Percentiles rank a stretch among this genome's conserved stretches.
phyloP scores from a whole-genome alignment of 495 filamentous ascomycete genomes.

The Aspergillus panamensis region DNA sequence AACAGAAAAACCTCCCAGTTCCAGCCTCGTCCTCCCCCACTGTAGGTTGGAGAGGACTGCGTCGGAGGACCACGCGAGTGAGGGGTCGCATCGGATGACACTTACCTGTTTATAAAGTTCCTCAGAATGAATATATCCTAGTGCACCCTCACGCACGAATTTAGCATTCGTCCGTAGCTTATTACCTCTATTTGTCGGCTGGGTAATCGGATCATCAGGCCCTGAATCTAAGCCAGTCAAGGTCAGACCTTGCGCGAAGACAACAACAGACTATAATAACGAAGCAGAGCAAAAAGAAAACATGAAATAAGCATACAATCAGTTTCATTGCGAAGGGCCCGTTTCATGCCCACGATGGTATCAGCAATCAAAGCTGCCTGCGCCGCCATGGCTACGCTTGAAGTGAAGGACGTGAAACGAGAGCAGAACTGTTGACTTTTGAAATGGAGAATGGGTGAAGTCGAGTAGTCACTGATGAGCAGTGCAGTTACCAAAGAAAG shows the following conservation, averaged over 20 bases:
- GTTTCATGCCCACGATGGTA: constrained; percentile 74
- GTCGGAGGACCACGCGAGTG: neutral
- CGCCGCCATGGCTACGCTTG: constrained; percentile 57
- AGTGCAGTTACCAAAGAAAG: neutral
- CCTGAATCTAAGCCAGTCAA: constrained; percentile 62
- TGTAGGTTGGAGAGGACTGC: neutral
- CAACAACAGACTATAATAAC: constrained; percentile 4
- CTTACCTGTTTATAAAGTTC: constrained; percentile 80
- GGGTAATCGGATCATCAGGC: constrained; percentile 76
- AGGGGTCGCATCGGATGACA: constrained; percentile 3
- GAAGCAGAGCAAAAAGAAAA: constrained; percentile 1
- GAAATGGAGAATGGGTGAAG: neutral
- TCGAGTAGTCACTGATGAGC: neutral
- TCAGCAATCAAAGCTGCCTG: constrained; percentile 68
- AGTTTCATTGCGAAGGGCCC: constrained; percentile 59
- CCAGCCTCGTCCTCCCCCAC: neutral
- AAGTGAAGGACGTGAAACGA: constrained; percentile 4
- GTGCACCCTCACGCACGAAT: constrained; percentile 72
- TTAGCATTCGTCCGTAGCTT: constrained; percentile 82
- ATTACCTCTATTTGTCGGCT: constrained; percentile 83
- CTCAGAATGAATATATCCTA: constrained; percentile 66
- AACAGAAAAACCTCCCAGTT: neutral
- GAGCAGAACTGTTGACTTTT: neutral
- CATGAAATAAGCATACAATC: constrained; percentile 45
- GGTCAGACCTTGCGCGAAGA: constrained; percentile 10